Conservation (phyloP, 306 rosid genomes). For the Castanea sativa region DNA sequence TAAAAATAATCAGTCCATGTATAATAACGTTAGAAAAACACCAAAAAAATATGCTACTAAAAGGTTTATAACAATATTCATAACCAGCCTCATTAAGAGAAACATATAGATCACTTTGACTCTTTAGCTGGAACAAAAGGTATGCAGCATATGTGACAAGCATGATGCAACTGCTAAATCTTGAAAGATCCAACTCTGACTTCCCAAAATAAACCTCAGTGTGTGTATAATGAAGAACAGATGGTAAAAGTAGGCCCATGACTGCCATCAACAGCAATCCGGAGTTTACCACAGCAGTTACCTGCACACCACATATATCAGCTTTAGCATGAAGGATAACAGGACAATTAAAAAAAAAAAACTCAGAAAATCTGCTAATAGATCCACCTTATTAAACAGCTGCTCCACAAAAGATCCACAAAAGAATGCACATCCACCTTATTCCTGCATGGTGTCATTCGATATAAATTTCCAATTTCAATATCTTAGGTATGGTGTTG, state of each 20-base stretch:
- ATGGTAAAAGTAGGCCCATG: slow-evolving; percentile 63
- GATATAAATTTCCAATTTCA: too few species aligned
- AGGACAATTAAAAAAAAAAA: not conserved
- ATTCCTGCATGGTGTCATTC: too few species aligned
- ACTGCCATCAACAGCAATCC: slow-evolving; percentile 73
- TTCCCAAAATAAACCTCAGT: slow-evolving; percentile 55
- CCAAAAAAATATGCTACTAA: too few species aligned
- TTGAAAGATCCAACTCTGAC: too few species aligned
- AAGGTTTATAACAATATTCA: not conserved
- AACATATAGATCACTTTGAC: slow-evolving; percentile 44
- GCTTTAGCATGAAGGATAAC: slow-evolving; percentile 2
- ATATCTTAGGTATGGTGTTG: too few species aligned
- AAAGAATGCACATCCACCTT: slow-evolving; percentile 85
- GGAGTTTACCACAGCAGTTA: slow-evolving; percentile 57
- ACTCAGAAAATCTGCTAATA: not conserved
- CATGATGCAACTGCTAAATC: slow-evolving; percentile 69
- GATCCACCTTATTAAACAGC: slow-evolving; percentile 70
- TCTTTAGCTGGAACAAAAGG: slow-evolving; percentile 69
- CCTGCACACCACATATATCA: slow-evolving; percentile 49
- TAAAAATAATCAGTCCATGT: too few species aligned
- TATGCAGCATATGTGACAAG: slow-evolving; percentile 69
- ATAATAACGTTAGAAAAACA: not conserved
- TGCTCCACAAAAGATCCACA: slow-evolving; percentile 84
- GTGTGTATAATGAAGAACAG: slow-evolving; percentile 63
- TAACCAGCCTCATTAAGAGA: slow-evolving; percentile 52